Percentiles rank a stretch among this genome's conserved stretches.
Conservation (phyloP, 2,329 filamentous ascomycete species). For the Diaporthe aspalathi region DNA sequence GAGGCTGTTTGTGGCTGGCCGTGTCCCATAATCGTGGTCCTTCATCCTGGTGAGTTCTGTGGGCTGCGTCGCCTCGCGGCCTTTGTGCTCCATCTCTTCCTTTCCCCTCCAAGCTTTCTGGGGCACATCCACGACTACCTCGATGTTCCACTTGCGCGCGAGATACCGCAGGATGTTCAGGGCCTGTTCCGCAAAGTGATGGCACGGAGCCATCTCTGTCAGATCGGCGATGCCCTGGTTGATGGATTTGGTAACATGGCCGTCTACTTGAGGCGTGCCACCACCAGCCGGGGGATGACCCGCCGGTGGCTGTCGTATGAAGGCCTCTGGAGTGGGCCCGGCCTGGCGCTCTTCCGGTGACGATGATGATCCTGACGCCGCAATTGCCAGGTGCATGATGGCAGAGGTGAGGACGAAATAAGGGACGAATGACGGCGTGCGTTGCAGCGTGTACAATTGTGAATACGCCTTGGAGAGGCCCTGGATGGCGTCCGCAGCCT, state of each 20-base stretch:
- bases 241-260: slow-evolving; percentile 58
- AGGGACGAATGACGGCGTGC: slow-evolving; percentile 70
- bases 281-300: not conserved
- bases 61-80: not conserved
- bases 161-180: slow-evolving; percentile 70
- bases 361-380: slow-evolving; percentile 48
- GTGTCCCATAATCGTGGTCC: slow-evolving; percentile 55
- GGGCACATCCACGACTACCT: slow-evolving; percentile 55
- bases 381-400: slow-evolving; percentile 71
- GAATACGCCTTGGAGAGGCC: slow-evolving; percentile 67
- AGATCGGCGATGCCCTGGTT: slow-evolving; percentile 67
- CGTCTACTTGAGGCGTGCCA: slow-evolving; percentile 45
- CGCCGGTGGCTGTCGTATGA: not conserved
- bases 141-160: slow-evolving; percentile 68
- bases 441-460: slow-evolving; percentile 67
- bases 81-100: not conserved
- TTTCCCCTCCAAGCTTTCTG: slow-evolving; percentile 36
- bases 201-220: slow-evolving; percentile 70
- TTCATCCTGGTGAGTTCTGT: slow-evolving; percentile 41
- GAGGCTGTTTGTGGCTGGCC: slow-evolving; percentile 62
- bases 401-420: slow-evolving; percentile 71
- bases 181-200: slow-evolving; percentile 70
- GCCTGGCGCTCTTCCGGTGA: not conserved
- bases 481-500: slow-evolving; percentile 70
- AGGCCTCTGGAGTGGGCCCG: slow-evolving; percentile 27